Evolutionary conservation across 192 early-diverging fungal species (phyloP), one percentile per base, ranked within the genome.

Genomic region (Mortierella alpina): DNA sequence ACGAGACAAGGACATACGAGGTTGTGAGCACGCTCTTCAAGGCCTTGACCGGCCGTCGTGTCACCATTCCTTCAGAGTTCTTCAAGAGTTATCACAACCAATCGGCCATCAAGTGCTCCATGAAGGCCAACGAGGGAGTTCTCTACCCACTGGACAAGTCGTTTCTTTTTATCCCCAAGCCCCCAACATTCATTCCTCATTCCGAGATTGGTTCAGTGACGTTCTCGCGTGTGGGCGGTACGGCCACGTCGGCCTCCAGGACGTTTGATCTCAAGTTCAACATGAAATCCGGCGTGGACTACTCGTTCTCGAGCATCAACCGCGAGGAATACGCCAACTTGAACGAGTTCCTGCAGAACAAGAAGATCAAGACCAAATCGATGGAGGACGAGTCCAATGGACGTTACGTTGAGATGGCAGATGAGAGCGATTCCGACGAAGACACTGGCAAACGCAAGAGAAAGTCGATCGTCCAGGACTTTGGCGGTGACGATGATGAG

Each of bases 241-340:
- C 70, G 18, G 82, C 82, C 0, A 69, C 87, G n/a, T 82, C 84
- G 22, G 82, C 87, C 11, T 86, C 93, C 2, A 90, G 92, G 58
- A 99, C 96, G 5, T 96, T 99, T 85, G 97, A 99, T 81, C 88
- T 99, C 82, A 95, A 94, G 84, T 91, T 99, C 84, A 94, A 92
- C 74, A 92, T 97, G 89, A 90, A 91, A 50, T 85, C 86, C 41
- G 88, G 91, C 0, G 87, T 84, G 42, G 96, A 97, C 59, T 92
- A 91, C 78, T 91, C 92, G 63, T 97, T 97, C 86, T 92, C 92
- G 42, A 95, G 92, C 74, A 95, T 99, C 54, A 91, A 94, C 59
- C 88, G 92, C 55, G 95, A 97, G 83, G 97, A 99, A 73, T 93
- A 96, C 70, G 86, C 91, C 15, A 88, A 85, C 54, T 83, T 99